A percentile compares a stretch with the other conserved stretches of the same genome.
Evolutionary conservation across 2,329 filamentous ascomycete species (phyloP).

Genomic region (Fusarium virguliforme): DNA sequence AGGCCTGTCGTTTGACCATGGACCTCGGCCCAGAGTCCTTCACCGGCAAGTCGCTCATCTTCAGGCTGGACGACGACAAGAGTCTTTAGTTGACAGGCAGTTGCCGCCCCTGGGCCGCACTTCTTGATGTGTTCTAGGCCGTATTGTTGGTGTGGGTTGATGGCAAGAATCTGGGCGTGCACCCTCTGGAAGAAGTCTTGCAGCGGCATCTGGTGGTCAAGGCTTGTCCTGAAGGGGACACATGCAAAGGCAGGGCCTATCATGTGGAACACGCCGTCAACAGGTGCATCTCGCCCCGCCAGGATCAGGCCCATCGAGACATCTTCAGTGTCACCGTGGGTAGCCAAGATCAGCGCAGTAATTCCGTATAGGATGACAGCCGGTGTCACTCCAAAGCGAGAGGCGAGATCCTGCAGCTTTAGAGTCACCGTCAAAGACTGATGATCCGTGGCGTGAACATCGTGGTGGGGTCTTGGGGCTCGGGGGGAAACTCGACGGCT

Average conservation of each 20-base stretch:
- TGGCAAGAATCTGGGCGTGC: background rate
- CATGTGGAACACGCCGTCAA: background rate
- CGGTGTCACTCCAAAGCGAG: background rate
- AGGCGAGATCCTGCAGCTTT: background rate
- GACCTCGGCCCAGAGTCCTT: background rate
- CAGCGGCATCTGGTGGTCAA: background rate
- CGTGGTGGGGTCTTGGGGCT: constrained; percentile 3
- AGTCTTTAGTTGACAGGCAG: background rate
- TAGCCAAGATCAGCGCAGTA: background rate
- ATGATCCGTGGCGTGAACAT: background rate
- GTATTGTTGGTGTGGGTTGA: background rate
- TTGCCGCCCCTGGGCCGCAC: background rate
- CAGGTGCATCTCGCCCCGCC: background rate
- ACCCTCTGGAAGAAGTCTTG: background rate
- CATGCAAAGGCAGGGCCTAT: constrained; percentile 2
- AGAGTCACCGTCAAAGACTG: background rate
- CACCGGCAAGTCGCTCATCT: background rate
- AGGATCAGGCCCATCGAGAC: background rate
- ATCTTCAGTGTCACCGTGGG: background rate
- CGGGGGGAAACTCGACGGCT: background rate
- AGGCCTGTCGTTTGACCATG: background rate
- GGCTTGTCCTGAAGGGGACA: background rate
- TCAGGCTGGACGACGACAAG: background rate
- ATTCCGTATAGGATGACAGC: background rate
- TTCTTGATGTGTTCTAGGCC: background rate